These are phyloP conservation scores for Oryza rufipogon DNA, from an alignment of 176 grass and related monocot genomes.

Conservation along the genomic window DNA sequence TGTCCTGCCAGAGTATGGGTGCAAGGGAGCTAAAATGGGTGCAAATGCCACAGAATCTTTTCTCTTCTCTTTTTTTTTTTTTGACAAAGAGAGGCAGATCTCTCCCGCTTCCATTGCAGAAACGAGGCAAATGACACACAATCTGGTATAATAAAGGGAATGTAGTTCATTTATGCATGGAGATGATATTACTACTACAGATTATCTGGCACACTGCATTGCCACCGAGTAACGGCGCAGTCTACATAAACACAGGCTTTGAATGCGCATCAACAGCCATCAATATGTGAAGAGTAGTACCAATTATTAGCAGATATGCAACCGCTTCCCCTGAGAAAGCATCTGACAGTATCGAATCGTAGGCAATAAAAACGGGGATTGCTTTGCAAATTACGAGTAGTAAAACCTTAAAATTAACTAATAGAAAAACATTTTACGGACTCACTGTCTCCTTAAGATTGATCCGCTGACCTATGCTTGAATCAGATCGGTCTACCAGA, in stretches of 20 bases:
- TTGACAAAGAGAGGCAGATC: too few relatives aligned
- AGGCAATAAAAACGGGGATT: constrained; percentile 27
- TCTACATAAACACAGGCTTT: neutral
- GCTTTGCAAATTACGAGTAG: neutral
- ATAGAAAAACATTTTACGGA: neutral
- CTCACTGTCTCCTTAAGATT: neutral
- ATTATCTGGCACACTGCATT: neutral
- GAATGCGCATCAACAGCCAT: constrained; percentile 26
- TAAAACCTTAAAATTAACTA: neutral
- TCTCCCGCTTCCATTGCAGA: too few relatives aligned
- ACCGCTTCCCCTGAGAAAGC: neutral
- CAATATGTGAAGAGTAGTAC: neutral
- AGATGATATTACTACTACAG: neutral
- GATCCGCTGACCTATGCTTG: neutral
- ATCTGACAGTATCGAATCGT: constrained; percentile 7
- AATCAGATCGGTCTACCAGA: constrained; percentile 1
- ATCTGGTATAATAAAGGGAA: constrained; percentile 21
- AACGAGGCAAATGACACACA: neutral
- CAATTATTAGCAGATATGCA: neutral
- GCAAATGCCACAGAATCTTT: constrained; percentile 4
- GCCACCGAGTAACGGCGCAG: constrained; percentile 5
- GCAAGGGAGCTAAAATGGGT: neutral
- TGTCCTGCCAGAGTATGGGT: constrained; percentile 8
- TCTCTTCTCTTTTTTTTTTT: too few relatives aligned
- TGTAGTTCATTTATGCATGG: constrained; percentile 30